Percentiles rank a stretch among this genome's conserved stretches.
These are phyloP conservation scores for Pseudocercospora vitis DNA, from an alignment of 2,329 filamentous ascomycete species.

Conservation along the genomic window DNA sequence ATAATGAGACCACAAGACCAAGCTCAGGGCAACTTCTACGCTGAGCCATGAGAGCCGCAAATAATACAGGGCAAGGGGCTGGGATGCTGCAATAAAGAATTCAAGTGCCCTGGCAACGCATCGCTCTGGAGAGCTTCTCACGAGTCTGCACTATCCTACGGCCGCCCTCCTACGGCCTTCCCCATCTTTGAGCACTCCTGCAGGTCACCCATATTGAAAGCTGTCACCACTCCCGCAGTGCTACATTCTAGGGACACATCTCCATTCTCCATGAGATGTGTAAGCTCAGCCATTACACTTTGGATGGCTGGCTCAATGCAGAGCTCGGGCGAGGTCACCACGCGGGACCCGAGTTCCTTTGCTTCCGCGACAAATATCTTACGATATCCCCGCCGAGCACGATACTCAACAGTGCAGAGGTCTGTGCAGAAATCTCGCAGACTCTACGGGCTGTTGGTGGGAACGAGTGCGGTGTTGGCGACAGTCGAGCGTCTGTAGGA, in stretches of 20 bases:
- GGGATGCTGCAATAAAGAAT: too few species aligned
- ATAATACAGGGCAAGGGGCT: too few species aligned
- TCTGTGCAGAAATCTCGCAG: constrained; percentile 49
- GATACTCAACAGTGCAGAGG: constrained; percentile 56
- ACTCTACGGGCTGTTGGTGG: constrained; percentile 42
- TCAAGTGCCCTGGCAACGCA: too few species aligned
- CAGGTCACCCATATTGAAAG: constrained; percentile 10
- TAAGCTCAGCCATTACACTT: constrained; percentile 5
- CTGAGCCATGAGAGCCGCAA: not conserved
- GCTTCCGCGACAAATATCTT: constrained; percentile 54
- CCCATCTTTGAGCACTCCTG: constrained; percentile 10
- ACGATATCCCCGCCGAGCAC: constrained; percentile 58
- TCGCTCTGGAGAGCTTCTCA: not conserved
- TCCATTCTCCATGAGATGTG: constrained; percentile 7
- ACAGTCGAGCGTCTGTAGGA: constrained; percentile 13
- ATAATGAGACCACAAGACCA: not conserved
- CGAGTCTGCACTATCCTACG: constrained; percentile 10
- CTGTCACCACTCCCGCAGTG: constrained; percentile 10
- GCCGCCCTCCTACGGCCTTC: constrained; percentile 7
- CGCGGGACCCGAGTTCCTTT: constrained; percentile 54
- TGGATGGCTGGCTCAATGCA: constrained; percentile 14
- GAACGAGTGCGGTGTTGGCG: constrained; percentile 17
- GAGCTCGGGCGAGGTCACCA: constrained; percentile 51
- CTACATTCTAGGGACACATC: not conserved
- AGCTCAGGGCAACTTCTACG: not conserved